Base-by-base conservation (phyloP, 2,329 filamentous ascomycete species). In the Pezicula carpinea region DNA sequence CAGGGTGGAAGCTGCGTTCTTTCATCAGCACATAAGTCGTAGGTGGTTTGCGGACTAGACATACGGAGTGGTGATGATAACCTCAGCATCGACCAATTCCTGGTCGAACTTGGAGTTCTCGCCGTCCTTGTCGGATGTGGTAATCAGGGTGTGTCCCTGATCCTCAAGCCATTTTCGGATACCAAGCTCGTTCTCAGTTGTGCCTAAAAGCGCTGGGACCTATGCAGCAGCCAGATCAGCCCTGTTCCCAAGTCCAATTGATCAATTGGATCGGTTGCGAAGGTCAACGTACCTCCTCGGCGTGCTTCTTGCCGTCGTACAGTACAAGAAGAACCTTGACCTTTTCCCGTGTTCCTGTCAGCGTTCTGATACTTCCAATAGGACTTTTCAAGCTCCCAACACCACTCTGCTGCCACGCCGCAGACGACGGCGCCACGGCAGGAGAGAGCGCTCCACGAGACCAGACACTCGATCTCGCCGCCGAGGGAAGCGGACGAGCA, bases 1-100 rank as follows among this genome's bases (percentile, higher is more conserved):
- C 93, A 46, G 92, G 92, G 78, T 97, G 92, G 85, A 97, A 97
- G 66, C 89, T 95, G 60, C 10, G 19, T 33, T 14, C 15, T 7
- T 14, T 56, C 13, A 56, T 46, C 21, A 19, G 5, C 6, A 32
- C 34, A 33, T 42, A 39, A 23, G 33, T 45, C 7, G 43, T 33
- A 6, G 36, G 18, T 17, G 17, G 33, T 29, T 29, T 29, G 26
- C 14, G 6, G 3, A 32, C 22, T 13, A 18, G 17, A 23, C 77
- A 53, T 70, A 96, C 87, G 93, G 93, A 49, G 93, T 99, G 60
- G 93, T 99, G 73, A 99, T 97, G 80, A 99, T 97, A 71, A 99
- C 79, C 73, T 99, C 93, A 53, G 93, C 90, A 66, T 97, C 93
- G 53, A 93, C 90, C 46, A 99, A 82, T 75, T 99, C 89, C 76